These are phyloP conservation scores for Gymnopus androsaceus DNA, from an alignment of 1,284 basidiomycete species.

Conservation along the genomic window DNA sequence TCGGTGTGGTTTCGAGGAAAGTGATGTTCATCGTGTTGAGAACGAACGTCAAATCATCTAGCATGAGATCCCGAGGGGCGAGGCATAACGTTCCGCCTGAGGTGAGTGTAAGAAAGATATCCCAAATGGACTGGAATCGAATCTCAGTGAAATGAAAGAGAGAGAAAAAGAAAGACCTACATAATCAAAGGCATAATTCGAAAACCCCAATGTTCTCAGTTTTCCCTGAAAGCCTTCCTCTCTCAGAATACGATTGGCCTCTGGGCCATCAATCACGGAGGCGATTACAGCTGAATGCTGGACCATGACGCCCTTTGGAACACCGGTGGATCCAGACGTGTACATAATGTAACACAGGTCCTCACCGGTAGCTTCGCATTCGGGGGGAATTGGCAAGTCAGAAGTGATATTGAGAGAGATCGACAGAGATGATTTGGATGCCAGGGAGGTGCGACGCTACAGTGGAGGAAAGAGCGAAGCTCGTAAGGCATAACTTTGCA, in stretches of 20 bases:
- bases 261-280: not conserved
- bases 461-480: not conserved
- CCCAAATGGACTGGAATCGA: constrained; percentile 6
- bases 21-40: constrained; percentile 11
- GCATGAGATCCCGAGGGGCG: not conserved
- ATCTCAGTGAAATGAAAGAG: no score
- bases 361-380: no score
- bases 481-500: not conserved
- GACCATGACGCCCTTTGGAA: constrained; percentile 16
- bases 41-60: not conserved
- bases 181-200: constrained; percentile 5
- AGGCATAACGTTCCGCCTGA: constrained; percentile 7
- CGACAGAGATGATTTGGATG: not conserved
- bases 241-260: not conserved
- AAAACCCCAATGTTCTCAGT: not conserved
- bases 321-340: constrained; percentile 17
- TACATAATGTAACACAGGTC: constrained; percentile 11
- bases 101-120: constrained; percentile 15
- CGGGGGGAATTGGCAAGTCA: no score
- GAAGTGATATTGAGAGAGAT: no score
- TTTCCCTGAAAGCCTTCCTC: not conserved
- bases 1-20: constrained; percentile 8
- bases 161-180: not conserved
- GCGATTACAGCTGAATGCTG: constrained; percentile 4
- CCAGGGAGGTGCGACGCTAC: not conserved